phyloP scores from a whole-genome alignment of 2,329 filamentous ascomycete species.

The Scopulariopsis brevicaulis region DNA sequence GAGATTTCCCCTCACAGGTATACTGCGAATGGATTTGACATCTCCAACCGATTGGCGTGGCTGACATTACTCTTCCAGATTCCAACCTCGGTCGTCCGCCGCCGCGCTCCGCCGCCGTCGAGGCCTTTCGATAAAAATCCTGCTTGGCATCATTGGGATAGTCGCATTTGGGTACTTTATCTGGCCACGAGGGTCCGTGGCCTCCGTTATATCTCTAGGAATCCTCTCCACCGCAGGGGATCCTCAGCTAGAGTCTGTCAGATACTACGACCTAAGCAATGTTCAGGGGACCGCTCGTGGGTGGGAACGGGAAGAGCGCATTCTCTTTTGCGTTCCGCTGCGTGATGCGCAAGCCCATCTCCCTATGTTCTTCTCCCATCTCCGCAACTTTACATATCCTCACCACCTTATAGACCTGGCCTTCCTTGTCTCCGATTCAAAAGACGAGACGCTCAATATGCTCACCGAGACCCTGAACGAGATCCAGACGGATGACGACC shows the following conservation, averaged over 20 bases:
- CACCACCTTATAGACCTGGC: conserved; percentile 94
- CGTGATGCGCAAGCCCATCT: conserved; percentile 87
- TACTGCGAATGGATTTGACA: conserved; percentile 12
- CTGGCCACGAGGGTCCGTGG: conserved; percentile 54
- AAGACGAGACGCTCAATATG: conserved; percentile 73
- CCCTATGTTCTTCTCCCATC: conserved; percentile 96
- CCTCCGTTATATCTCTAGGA: conserved; percentile 55
- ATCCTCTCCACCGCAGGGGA: conserved; percentile 56
- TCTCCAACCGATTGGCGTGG: background rate
- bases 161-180: conserved; percentile 64
- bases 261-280: conserved; percentile 91
- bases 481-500: conserved; percentile 70
- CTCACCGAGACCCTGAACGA: conserved; percentile 65
- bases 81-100: conserved; percentile 71
- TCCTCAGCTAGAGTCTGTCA: conserved; percentile 82
- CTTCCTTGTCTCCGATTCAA: conserved; percentile 94
- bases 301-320: conserved; percentile 93
- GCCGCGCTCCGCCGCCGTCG: conserved; percentile 60
- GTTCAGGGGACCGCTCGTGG: conserved; percentile 85
- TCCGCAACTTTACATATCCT: conserved; percentile 93
- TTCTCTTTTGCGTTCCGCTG: conserved; percentile 86
- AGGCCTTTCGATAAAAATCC: conserved; percentile 60
- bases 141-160: conserved; percentile 43
- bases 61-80: conserved; percentile 41
- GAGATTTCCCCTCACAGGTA: conserved; percentile 87